Evolutionary conservation across 176 grass and related monocot genomes (phyloP).

Genomic region (Musa schizocarpa): DNA sequence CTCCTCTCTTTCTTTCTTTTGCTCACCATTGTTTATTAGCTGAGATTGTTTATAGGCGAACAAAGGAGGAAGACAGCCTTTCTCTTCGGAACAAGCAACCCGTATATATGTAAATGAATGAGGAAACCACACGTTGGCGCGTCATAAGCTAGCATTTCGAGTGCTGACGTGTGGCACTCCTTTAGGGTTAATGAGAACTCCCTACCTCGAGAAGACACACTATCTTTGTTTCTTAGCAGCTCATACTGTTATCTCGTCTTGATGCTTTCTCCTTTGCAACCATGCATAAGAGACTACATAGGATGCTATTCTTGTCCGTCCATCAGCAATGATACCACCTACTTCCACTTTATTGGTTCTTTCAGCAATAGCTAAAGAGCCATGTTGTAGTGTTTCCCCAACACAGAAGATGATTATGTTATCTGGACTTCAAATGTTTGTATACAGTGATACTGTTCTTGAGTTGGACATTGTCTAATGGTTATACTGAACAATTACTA

Average conservation of each 20-base stretch:
- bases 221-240: background rate
- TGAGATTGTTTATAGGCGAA: background rate
- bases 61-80: background rate
- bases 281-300: background rate
- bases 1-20: background rate
- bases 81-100: background rate
- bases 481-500: too few species aligned
- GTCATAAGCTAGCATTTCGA: conserved; percentile 13
- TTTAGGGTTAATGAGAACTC: background rate
- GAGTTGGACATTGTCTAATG: too few species aligned
- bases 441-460: too few species aligned
- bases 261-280: background rate
- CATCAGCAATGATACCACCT: too few species aligned
- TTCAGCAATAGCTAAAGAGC: background rate
- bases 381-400: background rate
- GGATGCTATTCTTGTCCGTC: background rate
- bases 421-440: too few species aligned
- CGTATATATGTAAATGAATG: background rate
- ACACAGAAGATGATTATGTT: background rate
- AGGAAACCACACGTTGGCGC: conserved; percentile 15
- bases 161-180: background rate
- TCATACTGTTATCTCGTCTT: background rate
- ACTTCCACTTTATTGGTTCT: too few species aligned
- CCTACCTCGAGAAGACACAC: conserved; percentile 3
- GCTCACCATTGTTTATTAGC: background rate